Evolutionary conservation across 2,329 filamentous ascomycete genomes (phyloP), one percentile per base, ranked within the genome.

Genomic region (Aspergillus texensis): DNA sequence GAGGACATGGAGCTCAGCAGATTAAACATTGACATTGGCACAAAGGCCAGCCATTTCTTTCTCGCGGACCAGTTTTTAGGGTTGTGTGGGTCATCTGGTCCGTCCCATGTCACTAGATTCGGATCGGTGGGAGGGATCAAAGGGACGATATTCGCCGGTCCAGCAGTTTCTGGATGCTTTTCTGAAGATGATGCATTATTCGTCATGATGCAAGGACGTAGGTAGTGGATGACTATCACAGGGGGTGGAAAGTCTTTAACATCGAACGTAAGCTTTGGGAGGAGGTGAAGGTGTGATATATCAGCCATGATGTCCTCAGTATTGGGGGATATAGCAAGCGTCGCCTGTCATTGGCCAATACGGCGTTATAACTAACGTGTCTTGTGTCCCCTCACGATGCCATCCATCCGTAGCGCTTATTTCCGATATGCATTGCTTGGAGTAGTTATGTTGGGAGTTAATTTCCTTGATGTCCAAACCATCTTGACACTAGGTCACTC

Each of bases 1-100:
- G 85, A 87, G 2, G 87, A 85, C 32, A 89, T 85, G 0, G 88
- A 86, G 4, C 85, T 86, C 63, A 89, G 84, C 67, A 89, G 81
- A 6, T 85, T 87, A 71, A 87, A 88, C 55, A 80, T 74, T 1
- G 86, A 82, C 36, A 88, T 77, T 60, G 86, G 78, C 41, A 85
- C 77, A 2, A 84, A 82, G n/a, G 82, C 82, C 2, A 76, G 74
- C 87, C 86, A 89, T 74, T 88, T 88, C 70, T 80, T 83, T 28
- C 72, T 75, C 19, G 74, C 75, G 0, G 79, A 63, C 86, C 87
- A 90, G 74, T 88, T 86, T 60, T 78, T 77, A 3, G 80, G 79
- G 57, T 82, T 80, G 12, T 72, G 71, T 1, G 77, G 77, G 59
- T 82, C 80, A 60, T 86, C 78, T 4, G 84, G 82, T 0, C 52